Evolutionary conservation across 257 asterid species (phyloP), one percentile per base, ranked within the genome.

Genomic region (Solanum ahanhuiri): DNA sequence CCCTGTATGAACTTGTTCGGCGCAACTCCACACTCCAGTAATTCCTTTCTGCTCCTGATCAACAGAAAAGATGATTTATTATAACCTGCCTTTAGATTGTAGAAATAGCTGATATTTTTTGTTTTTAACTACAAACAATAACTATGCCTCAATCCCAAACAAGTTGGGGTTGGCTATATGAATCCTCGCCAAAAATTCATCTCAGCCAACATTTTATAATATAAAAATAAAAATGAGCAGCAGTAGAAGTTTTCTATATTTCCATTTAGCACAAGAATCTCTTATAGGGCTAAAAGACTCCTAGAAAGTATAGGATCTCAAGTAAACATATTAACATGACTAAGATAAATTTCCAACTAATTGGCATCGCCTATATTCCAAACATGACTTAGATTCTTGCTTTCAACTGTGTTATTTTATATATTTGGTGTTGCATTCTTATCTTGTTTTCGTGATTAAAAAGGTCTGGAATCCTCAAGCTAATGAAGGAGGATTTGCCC

Each of bases 381-480:
- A 9, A 4, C 51, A 72, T 20, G 81, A 72, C 51, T 72, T 72
- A 35, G 9, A 28, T 15, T 48, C 54, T 81, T 81, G 12, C 14
- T 81, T 9, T 81, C 63, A 81, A 9, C 18, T 81, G 35, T 48
- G 67, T 81, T 81, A 30, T 48, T 51, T 48, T 81, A 45, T 28
- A 48, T 81, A 51, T 48, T 81, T 82, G 82, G 17, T 77, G 39
- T 15, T 37, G 64, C 39, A 33, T 70, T 71, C 87, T 71, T 54
- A 85, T 71, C 72, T 85, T 71, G 58, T 63, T 85, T 84, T 79
- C 86, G 63, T 87, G 79, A 85, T 87, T 81, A 48, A 86, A 66
- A 88, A 97, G 99, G 93, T 86, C 28, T 95, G 99, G 99, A 94
- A 91, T 87, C 96, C 98, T 83, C 93, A 88, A 88, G 95, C 96